Percentiles rank a stretch among this genome's conserved stretches.
phyloP scores from a whole-genome alignment of 1,284 basidiomycete species.

The Calocybe gambosa region DNA sequence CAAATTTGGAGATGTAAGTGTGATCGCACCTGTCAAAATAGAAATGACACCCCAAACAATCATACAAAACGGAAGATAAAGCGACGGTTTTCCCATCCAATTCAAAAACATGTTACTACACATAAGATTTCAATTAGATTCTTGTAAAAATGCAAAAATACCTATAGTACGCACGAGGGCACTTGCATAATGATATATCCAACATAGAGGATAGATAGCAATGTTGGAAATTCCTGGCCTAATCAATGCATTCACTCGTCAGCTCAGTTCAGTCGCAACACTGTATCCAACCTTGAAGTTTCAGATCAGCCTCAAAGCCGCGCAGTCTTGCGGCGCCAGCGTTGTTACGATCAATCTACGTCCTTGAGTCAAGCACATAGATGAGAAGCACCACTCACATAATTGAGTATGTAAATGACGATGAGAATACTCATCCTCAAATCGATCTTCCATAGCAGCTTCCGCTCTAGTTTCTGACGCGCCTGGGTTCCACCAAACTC shows the following conservation, averaged over 20 bases:
- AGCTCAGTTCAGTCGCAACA: too few species aligned
- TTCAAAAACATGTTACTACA: constrained; percentile 70
- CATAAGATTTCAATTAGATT: neutral
- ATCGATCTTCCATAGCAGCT: constrained; percentile 58
- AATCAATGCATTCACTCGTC: too few species aligned
- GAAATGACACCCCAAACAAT: constrained; percentile 67
- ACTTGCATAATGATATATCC: constrained; percentile 80
- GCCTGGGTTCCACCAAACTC: constrained; percentile 38
- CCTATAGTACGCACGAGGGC: constrained; percentile 49
- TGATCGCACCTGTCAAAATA: constrained; percentile 44
- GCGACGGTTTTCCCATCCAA: constrained; percentile 63
- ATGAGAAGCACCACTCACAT: constrained; percentile 26
- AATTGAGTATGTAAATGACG: constrained; percentile 65
- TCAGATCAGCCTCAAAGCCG: constrained; percentile 67
- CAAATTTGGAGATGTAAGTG: neutral
- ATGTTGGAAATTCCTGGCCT: constrained; percentile 55
- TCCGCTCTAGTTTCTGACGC: constrained; percentile 41
- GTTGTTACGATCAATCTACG: constrained; percentile 62
- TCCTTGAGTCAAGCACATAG: constrained; percentile 31
- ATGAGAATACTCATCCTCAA: constrained; percentile 59
- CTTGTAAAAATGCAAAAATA: neutral
- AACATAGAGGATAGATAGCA: constrained; percentile 71
- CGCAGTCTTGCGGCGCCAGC: constrained; percentile 56
- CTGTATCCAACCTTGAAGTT: constrained; percentile 39
- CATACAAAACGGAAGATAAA: constrained; percentile 72